Conservation (phyloP, 345 rosid genomes). For the Eucalyptus leucophloia region DNA sequence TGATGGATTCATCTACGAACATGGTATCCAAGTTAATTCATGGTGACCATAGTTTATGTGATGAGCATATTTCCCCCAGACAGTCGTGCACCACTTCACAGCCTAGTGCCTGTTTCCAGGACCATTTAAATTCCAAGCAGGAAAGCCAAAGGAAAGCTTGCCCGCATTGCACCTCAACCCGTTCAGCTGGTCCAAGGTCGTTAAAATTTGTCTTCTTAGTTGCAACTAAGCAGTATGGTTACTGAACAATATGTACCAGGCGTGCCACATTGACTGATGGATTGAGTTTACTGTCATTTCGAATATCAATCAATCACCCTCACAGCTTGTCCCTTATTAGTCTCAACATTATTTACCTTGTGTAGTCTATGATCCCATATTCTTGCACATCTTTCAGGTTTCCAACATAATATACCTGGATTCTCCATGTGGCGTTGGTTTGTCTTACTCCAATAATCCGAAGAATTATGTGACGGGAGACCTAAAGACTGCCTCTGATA, state of each 20-base stretch:
- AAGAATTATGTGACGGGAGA: slow-evolving; percentile 25
- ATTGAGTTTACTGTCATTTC: not conserved
- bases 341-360: not conserved
- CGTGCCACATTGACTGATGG: not conserved
- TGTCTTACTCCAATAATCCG: slow-evolving; percentile 23
- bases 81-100: not conserved
- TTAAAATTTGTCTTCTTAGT: not conserved
- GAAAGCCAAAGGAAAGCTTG: slow-evolving; percentile 1
- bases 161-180: slow-evolving; percentile 7
- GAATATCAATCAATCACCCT: not conserved
- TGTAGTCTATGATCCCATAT: not conserved
- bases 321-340: not conserved
- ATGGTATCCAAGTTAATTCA: slow-evolving; percentile 1
- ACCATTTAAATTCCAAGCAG: slow-evolving; percentile 8
- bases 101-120: not conserved
- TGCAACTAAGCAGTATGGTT: not conserved
- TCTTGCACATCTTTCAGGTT: slow-evolving; percentile 12
- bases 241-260: not conserved
- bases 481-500: slow-evolving; percentile 24
- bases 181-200: slow-evolving; percentile 15
- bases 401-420: slow-evolving; percentile 43
- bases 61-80: not conserved
- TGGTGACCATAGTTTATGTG: not conserved
- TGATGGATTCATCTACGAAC: slow-evolving; percentile 17
- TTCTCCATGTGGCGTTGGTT: slow-evolving; percentile 47